Conservation (phyloP, 768 basidiomycete species). For the Serpula lacrymans region DNA sequence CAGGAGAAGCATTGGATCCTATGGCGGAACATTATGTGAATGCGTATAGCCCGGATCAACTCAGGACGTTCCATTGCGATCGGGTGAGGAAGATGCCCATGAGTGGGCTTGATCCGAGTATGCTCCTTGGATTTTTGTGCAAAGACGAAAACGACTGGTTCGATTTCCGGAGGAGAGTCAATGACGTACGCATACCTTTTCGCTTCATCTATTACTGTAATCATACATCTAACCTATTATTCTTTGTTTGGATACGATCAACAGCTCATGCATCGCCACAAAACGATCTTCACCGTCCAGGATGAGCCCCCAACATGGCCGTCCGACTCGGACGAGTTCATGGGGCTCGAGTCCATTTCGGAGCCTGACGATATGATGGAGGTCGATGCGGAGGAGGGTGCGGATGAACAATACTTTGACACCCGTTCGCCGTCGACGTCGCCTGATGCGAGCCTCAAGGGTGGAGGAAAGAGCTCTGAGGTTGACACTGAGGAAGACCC, state of each 20-base stretch:
- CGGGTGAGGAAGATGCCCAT: conserved; percentile 93
- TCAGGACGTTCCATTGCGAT: conserved; percentile 96
- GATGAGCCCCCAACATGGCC: conserved; percentile 88
- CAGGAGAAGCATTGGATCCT: conserved; percentile 36
- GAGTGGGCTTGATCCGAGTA: conserved; percentile 89
- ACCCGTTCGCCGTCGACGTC: conserved; percentile 45
- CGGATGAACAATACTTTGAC: conserved; percentile 52
- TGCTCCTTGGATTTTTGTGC: conserved; percentile 92
- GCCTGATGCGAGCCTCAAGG: conserved; percentile 35
- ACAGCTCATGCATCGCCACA: conserved; percentile 43
- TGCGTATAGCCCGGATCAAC: conserved; percentile 69
- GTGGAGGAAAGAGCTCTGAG: conserved; percentile 47
- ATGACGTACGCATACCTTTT: conserved; percentile 53
- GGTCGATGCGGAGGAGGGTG: conserved; percentile 39
- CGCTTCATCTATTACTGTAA: neutral
- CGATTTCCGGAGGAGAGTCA: conserved; percentile 71
- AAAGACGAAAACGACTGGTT: conserved; percentile 81
- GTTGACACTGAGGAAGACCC: conserved; percentile 72
- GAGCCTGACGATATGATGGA: conserved; percentile 64
- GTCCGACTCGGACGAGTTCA: conserved; percentile 63
- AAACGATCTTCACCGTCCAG: conserved; percentile 81
- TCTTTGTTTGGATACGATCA: neutral
- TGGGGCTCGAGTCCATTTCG: conserved; percentile 81
- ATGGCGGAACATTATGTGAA: conserved; percentile 62
- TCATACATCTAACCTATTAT: no score